Evolutionary conservation across 2,329 filamentous ascomycete species (phyloP), one percentile per base, ranked within the genome.

Genomic region (Neopestalotiopsis rosae): DNA sequence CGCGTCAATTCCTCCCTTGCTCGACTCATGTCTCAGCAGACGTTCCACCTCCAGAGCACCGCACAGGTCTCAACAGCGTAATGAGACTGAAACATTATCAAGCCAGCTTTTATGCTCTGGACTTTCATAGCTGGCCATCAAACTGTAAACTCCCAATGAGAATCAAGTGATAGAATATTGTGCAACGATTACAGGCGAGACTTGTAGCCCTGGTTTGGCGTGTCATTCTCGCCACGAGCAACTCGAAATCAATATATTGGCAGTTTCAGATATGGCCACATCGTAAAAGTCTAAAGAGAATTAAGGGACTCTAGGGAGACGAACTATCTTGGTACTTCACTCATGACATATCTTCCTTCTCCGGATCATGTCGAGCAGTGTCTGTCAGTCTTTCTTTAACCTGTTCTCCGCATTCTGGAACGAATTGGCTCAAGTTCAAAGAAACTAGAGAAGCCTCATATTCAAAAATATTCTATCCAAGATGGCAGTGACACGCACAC

Each of bases 401-500:
- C 20, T 13, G 2, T 32, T 24, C 32, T 20, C 14, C 3, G 4
- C 14, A 40, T 66, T 17, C 45, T 52, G 7, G 45, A 52, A 24
- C 45, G 45, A 52, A 4, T 52, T 52, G 17, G 20, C 45, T 52
- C 17, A 17, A 52, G 1, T 14, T 52, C 17, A 9, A 9, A 52
- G 20, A n/a, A 20, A 52, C 1, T 17, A 17, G 17, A n/a, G 24
- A 30, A 30, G 20, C 57, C 14, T 34, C 12, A 34, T 20, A 61
- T 17, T 61, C 28, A 30, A 30, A 24, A 30, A 34, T 10, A 59
- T 12, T n/a, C 24, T 17, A 24, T 30, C 14, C 34, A 58, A 9
- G 9, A 68, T 68, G 61, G 40, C 67, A 38, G 61, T 59, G 34
- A 59, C 49, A n/a, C 57, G 67, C 32, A 42, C 52, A 28, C 67